Evolutionary conservation across 2,329 filamentous ascomycete genomes (phyloP), one percentile per base, ranked within the genome.

Genomic region (Epichloe baconii): DNA sequence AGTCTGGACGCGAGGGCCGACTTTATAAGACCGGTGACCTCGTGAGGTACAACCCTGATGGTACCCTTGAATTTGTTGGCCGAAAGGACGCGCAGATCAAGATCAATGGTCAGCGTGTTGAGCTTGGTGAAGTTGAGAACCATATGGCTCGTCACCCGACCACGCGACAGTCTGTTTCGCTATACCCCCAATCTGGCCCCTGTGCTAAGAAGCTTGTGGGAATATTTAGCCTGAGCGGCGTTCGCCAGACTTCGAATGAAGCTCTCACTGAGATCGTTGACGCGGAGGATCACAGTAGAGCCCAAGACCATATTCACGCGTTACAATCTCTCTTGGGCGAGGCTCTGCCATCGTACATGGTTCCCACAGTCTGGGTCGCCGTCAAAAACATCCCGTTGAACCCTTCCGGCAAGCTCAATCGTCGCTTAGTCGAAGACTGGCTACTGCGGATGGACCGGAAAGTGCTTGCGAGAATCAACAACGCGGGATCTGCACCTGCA

Each of bases 21-120:
- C 56, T 76, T 4, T 59, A 58, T 34, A 56, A 52, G 31, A 72
- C 71, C 2, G 71, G 72, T 17, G 61, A 65, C 47, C 47, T 65
- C 44, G 58, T 62, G 37, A 48, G 57, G 53, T 57, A 57, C 15
- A 55, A 60, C 58, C 51, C 61, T 36, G 50, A 63, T 59, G 54
- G 63, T 53, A 49, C 59, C 51, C 17, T 70, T 55, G 43, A 49
- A 57, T 64, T 58, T 42, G 14, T 58, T 11, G 59, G 59, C 46
- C 66, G 77, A 37, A 74, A 74, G 54, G 77, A 79, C 56, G 52
- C 49, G 4, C 61, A 63, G 58, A 68, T 79, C 31, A 80, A 80
- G 59, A 63, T 80, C 15, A 67, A 70, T 35, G 79, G 79, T 34
- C 77, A 71, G 41, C 56, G 57, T 6, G 49, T 77, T 50, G 79